Percentiles rank a stretch among this genome's conserved stretches.
phyloP scores from a whole-genome alignment of 345 rosid genomes.

The Citrus maxima region DNA sequence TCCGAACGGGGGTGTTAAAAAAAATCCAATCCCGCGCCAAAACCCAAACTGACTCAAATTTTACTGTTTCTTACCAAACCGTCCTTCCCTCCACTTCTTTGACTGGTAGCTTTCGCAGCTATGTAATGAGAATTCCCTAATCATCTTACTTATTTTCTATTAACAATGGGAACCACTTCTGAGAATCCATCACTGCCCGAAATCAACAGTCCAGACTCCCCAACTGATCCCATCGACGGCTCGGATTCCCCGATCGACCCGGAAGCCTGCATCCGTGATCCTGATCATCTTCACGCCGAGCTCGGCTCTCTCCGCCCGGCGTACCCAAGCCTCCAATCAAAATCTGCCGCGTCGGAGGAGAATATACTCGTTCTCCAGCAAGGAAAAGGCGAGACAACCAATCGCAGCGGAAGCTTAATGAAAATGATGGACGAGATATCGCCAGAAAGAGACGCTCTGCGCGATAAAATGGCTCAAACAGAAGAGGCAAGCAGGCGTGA shows the following conservation, averaged over 20 bases:
- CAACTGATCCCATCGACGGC: slow-evolving; percentile 1
- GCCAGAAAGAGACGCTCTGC: slow-evolving; percentile 42
- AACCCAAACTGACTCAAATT: neutral
- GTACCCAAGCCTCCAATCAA: slow-evolving; percentile 25
- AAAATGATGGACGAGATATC: slow-evolving; percentile 26
- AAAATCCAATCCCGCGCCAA: neutral
- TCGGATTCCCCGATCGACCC: slow-evolving; percentile 13
- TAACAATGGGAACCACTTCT: slow-evolving; percentile 43
- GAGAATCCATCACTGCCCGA: slow-evolving; percentile 18
- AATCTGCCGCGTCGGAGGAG: slow-evolving; percentile 35
- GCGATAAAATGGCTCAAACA: slow-evolving; percentile 20
- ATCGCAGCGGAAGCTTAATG: slow-evolving; percentile 19
- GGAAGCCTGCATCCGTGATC: slow-evolving; percentile 21
- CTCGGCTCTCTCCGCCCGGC: slow-evolving; percentile 37
- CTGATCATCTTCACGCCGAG: slow-evolving; percentile 22
- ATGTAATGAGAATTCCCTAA: slow-evolving; percentile 1
- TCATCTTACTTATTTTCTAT: slow-evolving; percentile 12
- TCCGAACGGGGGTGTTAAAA: neutral
- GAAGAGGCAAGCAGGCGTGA: slow-evolving; percentile 38
- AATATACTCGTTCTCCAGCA: slow-evolving; percentile 18
- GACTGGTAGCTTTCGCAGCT: slow-evolving; percentile 32
- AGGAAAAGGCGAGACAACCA: slow-evolving; percentile 43
- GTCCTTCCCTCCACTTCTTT: slow-evolving; percentile 20
- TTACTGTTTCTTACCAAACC: neutral
- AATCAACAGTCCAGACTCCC: slow-evolving; percentile 20